Conservation (phyloP, 257 asterid species). For the Solanum clarkiae region DNA sequence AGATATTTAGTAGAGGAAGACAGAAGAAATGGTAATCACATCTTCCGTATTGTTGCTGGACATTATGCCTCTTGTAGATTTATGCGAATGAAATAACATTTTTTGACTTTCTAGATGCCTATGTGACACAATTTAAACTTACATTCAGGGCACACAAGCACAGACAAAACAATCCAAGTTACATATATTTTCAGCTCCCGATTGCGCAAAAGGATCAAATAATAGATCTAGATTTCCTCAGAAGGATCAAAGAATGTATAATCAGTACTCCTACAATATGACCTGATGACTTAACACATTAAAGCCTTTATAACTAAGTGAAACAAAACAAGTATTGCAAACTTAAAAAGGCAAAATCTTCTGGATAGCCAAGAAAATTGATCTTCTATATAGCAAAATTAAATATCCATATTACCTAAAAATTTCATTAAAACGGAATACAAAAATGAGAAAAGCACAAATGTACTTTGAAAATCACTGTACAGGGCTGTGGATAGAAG, state of each 20-base stretch:
- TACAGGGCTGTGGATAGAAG: constrained; percentile 33
- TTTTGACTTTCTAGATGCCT: not conserved
- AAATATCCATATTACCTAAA: not conserved
- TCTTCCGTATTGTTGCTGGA: not conserved
- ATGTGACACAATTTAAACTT: not conserved
- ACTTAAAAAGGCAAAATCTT: not conserved
- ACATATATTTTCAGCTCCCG: too few relatives aligned
- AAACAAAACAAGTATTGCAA: not conserved
- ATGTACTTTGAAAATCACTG: too few relatives aligned
- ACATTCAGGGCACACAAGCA: too few relatives aligned
- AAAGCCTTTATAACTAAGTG: not conserved
- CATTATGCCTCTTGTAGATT: too few relatives aligned
- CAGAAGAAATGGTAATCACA: too few relatives aligned
- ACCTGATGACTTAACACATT: too few relatives aligned
- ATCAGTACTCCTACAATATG: too few relatives aligned
- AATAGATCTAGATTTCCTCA: too few relatives aligned
- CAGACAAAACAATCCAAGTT: too few relatives aligned
- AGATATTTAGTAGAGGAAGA: not conserved
- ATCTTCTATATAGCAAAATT: not conserved
- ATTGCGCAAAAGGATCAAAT: too few relatives aligned
- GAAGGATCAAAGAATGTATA: too few relatives aligned
- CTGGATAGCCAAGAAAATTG: not conserved
- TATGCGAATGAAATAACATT: not conserved
- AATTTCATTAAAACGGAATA: not conserved
- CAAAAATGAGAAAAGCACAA: too few relatives aligned